Percentiles rank a stretch among this genome's conserved stretches.
These are phyloP conservation scores for Pseudogymnoascus sp. DNA, from an alignment of 2,329 filamentous ascomycete genomes.

Conservation along the genomic window DNA sequence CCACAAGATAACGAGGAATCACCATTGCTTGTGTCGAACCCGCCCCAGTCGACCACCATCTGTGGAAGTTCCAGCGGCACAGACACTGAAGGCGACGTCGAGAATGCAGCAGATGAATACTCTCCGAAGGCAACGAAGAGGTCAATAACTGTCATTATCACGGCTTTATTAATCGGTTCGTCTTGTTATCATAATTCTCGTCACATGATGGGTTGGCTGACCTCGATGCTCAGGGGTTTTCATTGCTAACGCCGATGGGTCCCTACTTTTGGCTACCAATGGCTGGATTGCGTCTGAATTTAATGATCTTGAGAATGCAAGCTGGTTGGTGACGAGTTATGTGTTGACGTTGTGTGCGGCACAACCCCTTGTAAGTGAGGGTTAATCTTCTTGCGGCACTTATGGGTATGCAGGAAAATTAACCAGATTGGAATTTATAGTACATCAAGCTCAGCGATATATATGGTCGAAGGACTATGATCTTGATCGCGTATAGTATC, in stretches of 20 bases:
- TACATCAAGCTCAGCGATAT: slow-evolving; percentile 46
- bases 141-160: neutral
- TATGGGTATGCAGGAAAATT: neutral
- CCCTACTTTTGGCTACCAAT: slow-evolving; percentile 61
- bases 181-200: neutral
- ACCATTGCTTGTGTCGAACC: neutral
- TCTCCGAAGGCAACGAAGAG: neutral
- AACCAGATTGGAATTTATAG: neutral
- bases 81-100: neutral
- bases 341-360: slow-evolving; percentile 44
- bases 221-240: slow-evolving; percentile 47
- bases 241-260: slow-evolving; percentile 57
- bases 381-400: neutral
- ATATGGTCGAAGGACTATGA: slow-evolving; percentile 47
- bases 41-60: neutral
- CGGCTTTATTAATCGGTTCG: neutral
- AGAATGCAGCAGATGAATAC: neutral
- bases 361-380: slow-evolving; percentile 42
- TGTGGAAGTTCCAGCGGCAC: neutral
- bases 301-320: slow-evolving; percentile 47
- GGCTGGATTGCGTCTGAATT: slow-evolving; percentile 57
- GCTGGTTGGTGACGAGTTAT: slow-evolving; percentile 51
- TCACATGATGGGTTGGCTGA: neutral
- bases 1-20: neutral
- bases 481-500: slow-evolving; percentile 43